These are phyloP conservation scores for Xylariomycetidae sp. DNA, from an alignment of 2,329 filamentous ascomycete genomes.

Conservation along the genomic window DNA sequence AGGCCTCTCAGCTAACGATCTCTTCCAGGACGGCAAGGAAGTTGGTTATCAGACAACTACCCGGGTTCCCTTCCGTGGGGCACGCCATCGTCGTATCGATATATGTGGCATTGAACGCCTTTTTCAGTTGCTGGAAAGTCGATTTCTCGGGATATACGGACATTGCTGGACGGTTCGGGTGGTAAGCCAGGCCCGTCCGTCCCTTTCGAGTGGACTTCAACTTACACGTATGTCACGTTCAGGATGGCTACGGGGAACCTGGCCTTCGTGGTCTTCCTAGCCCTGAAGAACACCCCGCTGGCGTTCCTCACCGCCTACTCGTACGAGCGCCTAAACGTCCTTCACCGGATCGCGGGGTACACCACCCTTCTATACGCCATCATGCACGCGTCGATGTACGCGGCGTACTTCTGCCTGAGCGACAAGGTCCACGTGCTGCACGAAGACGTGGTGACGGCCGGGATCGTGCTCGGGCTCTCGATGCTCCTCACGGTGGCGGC, in stretches of 20 bases:
- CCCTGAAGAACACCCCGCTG: slow-evolving; percentile 43
- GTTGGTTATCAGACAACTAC: slow-evolving; percentile 24
- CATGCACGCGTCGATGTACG: slow-evolving; percentile 32
- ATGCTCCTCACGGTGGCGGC: slow-evolving; percentile 33
- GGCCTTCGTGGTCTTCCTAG: slow-evolving; percentile 39
- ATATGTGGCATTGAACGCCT: slow-evolving; percentile 29
- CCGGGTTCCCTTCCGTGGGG: slow-evolving; percentile 33
- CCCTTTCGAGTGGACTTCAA: no score
- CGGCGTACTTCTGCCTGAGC: slow-evolving; percentile 21
- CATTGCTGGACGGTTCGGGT: slow-evolving; percentile 26
- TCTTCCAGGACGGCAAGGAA: slow-evolving; percentile 13
- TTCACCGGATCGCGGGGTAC: slow-evolving; percentile 42
- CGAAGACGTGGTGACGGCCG: slow-evolving; percentile 26
- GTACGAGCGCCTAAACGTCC: slow-evolving; percentile 40
- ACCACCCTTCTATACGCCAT: slow-evolving; percentile 30
- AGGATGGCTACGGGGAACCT: slow-evolving; percentile 43
- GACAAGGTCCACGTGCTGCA: slow-evolving; percentile 18
- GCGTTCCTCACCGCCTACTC: slow-evolving; percentile 35
- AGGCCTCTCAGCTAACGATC: slow-evolving; percentile 4
- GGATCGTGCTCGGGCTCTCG: slow-evolving; percentile 29
- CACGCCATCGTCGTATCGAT: slow-evolving; percentile 29
- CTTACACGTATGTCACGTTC: no score
- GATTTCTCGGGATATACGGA: slow-evolving; percentile 19
- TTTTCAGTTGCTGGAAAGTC: slow-evolving; percentile 27
- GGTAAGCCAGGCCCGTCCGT: slow-evolving; percentile 22